Percentiles rank a stretch among this genome's conserved stretches.
Conservation (phyloP, 192 early-diverging fungal species). For the Backusella luteola region DNA sequence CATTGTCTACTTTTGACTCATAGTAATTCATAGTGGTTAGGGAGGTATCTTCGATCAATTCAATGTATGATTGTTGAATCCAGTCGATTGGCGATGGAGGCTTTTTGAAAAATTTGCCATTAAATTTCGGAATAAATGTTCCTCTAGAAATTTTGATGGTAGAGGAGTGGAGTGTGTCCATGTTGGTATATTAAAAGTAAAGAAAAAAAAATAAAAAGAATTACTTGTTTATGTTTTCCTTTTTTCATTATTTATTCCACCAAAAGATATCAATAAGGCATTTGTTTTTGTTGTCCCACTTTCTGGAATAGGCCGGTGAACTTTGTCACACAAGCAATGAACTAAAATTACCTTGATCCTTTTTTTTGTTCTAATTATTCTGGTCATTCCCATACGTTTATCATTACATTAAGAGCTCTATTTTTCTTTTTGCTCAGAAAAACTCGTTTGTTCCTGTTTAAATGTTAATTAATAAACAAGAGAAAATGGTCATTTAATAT, state of each 20-base stretch:
- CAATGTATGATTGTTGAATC: conserved; percentile 6
- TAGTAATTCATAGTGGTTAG: neutral
- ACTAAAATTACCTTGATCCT: neutral
- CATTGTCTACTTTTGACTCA: neutral
- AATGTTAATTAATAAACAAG: too few species aligned
- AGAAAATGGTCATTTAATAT: too few species aligned
- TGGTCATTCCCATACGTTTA: too few species aligned
- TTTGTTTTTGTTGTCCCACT: conserved; percentile 3
- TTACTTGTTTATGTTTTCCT: neutral
- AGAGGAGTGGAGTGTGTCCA: neutral
- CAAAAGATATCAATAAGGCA: neutral
- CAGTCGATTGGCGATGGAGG: neutral
- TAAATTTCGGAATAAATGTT: neutral
- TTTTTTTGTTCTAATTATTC: too few species aligned
- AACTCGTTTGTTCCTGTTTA: too few species aligned
- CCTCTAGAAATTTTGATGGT: conserved; percentile 5
- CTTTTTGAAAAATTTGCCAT: neutral
- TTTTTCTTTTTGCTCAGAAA: too few species aligned
- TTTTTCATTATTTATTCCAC: neutral
- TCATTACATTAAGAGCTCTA: too few species aligned
- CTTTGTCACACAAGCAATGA: neutral
- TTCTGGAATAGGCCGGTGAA: neutral
- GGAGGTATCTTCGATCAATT: conserved; percentile 8
- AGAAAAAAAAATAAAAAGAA: neutral
- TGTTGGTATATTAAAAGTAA: neutral